Base-by-base conservation (phyloP, 2,329 filamentous ascomycete genomes). In the Aspergillus sp. region DNA sequence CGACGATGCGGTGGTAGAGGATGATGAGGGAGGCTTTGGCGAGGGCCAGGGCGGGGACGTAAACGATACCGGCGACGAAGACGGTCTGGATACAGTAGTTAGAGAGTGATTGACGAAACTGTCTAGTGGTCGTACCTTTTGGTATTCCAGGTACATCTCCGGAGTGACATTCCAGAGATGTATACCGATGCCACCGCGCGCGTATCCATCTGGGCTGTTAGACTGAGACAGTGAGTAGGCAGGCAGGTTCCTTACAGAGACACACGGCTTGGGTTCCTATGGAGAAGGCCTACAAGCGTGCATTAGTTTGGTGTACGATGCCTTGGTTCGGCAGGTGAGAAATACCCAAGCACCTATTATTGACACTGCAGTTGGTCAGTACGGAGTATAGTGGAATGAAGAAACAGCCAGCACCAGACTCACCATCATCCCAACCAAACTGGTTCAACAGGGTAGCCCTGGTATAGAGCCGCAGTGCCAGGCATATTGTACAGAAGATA, bases 11-110 rank as follows among this genome's bases (percentile, higher is more conserved):
- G 52, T 64, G 57, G 53, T 67, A 68, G 42, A 68, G 64, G 38
- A 68, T 64, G 8, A 68, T 59, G 3, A 68, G 61, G 42, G 53
- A 60, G 38, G 62, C 52, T 55, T 68, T 68, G 42, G 66, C 66
- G 38, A 66, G 59, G 15, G 56, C 62, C 11, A 68, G 62, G 18
- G 61, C 58, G 3, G 64, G 62, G 9, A 68, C 57, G 49, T 68
- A 68, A 45, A 67, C 50, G 12, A 67, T 43, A 5, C 61, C 59
- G 12, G 62, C 62, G 22, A 58, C 50, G 39, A 66, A 58, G 12
- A 65, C 42, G 22, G 56, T 50, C 65, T 65, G 32, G n/a, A n/a
- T n/a, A n/a, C n/a, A n/a, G n/a, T 24, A 36, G 32, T 22, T n/a
- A 9, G 11, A n/a, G n/a, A n/a, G n/a, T n/a, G n/a, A n/a, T n/a